Percentiles rank a stretch among this genome's conserved stretches.
These are phyloP conservation scores for Thalassiosira mediterranea DNA, from an alignment of 352 stramenopile genomes.

Conservation along the genomic window DNA sequence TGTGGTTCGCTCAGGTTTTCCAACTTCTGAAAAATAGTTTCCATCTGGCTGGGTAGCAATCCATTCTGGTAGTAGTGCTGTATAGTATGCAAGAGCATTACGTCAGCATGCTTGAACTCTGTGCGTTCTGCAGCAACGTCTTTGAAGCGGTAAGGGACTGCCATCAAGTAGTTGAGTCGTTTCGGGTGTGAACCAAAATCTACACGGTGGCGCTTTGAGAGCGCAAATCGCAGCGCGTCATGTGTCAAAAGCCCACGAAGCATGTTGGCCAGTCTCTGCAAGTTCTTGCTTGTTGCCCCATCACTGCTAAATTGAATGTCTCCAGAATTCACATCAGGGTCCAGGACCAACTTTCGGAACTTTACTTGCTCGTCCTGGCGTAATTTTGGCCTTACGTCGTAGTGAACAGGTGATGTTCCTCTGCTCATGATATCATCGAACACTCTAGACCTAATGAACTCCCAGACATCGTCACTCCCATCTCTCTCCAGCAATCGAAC, in stretches of 20 bases:
- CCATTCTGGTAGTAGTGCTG: constrained; percentile 17
- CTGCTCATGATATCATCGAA: constrained; percentile 6
- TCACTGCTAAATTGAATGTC: too few relatives aligned
- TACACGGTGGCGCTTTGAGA: constrained; percentile 6
- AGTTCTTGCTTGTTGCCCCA: neutral
- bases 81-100: constrained; percentile 5
- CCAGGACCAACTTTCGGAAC: too few relatives aligned
- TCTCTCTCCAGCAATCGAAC: constrained; percentile 3
- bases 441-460: constrained; percentile 2
- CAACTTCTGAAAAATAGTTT: constrained; percentile 8
- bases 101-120: constrained; percentile 15
- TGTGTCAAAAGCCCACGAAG: constrained; percentile 18
- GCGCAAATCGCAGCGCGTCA: constrained; percentile 5
- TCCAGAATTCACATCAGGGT: too few relatives aligned
- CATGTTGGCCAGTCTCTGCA: constrained; percentile 2
- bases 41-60: neutral
- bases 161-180: constrained; percentile 8
- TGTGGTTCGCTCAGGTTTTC: constrained; percentile 1
- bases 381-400: too few relatives aligned
- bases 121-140: constrained; percentile 20
- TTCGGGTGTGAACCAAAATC: constrained; percentile 13
- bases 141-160: constrained; percentile 15
- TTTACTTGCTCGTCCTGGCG: too few relatives aligned
- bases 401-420: too few relatives aligned
- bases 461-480: constrained; percentile 5